Conservation (phyloP, 2,329 filamentous ascomycete species). For the Scedosporium minutisporum region DNA sequence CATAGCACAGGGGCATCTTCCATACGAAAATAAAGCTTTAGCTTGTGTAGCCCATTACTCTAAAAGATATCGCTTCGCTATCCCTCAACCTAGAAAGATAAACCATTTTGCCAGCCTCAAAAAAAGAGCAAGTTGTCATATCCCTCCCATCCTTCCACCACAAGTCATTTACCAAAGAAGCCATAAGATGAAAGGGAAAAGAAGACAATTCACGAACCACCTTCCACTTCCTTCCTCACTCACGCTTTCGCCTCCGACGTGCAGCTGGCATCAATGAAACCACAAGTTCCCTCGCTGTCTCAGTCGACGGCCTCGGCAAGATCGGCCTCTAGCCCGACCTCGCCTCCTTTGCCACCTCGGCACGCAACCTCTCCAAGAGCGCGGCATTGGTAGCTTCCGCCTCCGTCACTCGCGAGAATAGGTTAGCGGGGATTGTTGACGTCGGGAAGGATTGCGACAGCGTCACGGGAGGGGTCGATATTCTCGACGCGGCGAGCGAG, state of each 20-base stretch:
- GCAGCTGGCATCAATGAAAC: neutral
- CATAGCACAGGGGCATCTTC: too few species aligned
- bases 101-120: neutral
- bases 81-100: neutral
- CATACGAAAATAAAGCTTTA: neutral
- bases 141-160: neutral
- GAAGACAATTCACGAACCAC: neutral
- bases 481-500: neutral
- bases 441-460: conserved; percentile 4
- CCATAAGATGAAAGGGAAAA: too few species aligned
- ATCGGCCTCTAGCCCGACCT: neutral
- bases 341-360: conserved; percentile 3
- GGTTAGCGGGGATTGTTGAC: conserved; percentile 1
- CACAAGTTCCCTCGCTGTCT: neutral
- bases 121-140: neutral
- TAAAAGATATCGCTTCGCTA: neutral
- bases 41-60: neutral
- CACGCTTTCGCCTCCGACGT: neutral
- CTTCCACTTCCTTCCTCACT: neutral
- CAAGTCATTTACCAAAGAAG: neutral
- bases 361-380: conserved; percentile 4
- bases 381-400: conserved; percentile 3
- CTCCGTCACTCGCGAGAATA: conserved; percentile 7
- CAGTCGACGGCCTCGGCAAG: neutral
- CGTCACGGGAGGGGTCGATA: neutral